Evolutionary conservation across 495 filamentous ascomycete genomes (phyloP).

Genomic region (Trichoderma parareesei): DNA sequence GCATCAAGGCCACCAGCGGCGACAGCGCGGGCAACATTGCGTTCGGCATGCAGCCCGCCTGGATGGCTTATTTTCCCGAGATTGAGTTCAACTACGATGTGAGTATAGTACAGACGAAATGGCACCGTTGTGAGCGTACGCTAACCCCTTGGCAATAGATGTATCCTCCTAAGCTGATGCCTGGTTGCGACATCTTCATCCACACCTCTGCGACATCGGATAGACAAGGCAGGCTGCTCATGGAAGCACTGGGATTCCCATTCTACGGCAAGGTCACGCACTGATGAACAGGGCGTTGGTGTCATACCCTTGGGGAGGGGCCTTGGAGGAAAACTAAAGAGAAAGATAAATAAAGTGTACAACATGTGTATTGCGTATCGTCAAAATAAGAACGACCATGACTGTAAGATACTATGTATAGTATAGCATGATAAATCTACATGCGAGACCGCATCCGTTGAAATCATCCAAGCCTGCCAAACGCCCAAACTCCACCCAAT

Average conservation of each 20-base stretch:
- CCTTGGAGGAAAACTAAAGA: neutral
- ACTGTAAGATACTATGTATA: neutral
- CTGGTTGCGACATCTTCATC: constrained; percentile 76
- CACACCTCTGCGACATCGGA: constrained; percentile 87
- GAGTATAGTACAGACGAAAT: constrained; percentile 25
- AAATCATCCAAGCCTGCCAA: neutral
- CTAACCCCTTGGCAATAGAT: constrained; percentile 16
- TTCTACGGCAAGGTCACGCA: constrained; percentile 63
- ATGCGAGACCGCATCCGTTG: neutral
- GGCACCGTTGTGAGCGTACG: neutral
- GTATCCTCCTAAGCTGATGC: constrained; percentile 70
- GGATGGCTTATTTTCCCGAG: constrained; percentile 79
- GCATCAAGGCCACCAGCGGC: constrained; percentile 59
- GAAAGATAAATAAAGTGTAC: constrained; percentile 18
- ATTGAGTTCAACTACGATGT: constrained; percentile 89
- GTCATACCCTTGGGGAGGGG: too few relatives aligned
- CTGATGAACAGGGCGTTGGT: constrained; percentile 15
- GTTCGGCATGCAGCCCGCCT: constrained; percentile 65
- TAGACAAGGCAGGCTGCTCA: constrained; percentile 78
- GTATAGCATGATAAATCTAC: neutral
- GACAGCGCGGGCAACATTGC: constrained; percentile 82
- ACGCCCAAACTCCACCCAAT: constrained; percentile 9
- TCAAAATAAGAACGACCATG: neutral
- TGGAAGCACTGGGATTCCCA: constrained; percentile 73
- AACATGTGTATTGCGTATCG: constrained; percentile 21